Conservation (phyloP, 2,329 filamentous ascomycete species). For the Xylariaceae sp. region DNA sequence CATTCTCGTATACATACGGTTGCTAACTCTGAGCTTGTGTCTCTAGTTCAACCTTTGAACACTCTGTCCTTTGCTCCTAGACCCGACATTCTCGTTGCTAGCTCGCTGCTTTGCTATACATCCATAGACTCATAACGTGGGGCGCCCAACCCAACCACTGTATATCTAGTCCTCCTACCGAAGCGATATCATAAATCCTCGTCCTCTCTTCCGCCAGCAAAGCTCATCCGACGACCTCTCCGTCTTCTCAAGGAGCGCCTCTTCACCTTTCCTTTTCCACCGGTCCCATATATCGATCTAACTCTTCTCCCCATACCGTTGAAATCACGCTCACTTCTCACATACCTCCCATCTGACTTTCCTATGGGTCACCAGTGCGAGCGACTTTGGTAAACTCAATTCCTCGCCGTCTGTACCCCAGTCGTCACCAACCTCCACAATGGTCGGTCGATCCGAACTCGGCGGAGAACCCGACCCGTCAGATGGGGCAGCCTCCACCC, state of each 20-base stretch:
- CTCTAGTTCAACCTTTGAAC: neutral
- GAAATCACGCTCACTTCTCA: neutral
- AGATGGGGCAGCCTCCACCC: slow-evolving; percentile 36
- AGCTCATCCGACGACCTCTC: neutral
- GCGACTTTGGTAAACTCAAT: neutral
- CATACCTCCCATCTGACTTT: neutral
- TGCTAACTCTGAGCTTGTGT: slow-evolving; percentile 1
- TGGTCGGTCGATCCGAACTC: slow-evolving; percentile 6
- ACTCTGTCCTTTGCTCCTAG: neutral
- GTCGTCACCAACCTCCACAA: slow-evolving; percentile 2
- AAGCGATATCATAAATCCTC: neutral
- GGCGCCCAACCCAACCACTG: neutral
- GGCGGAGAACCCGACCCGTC: slow-evolving; percentile 25
- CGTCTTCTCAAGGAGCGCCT: neutral
- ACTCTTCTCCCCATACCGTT: neutral
- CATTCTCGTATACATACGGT: neutral
- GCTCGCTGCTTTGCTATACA: neutral
- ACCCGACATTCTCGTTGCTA: neutral
- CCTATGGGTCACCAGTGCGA: slow-evolving; percentile 12
- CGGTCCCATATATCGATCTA: neutral
- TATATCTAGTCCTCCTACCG: neutral
- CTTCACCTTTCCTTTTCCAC: neutral
- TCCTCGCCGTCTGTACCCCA: neutral
- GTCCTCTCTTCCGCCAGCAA: neutral
- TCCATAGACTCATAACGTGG: neutral